These are phyloP conservation scores for Cystobasidium onofrii DNA, from an alignment of 768 basidiomycete genomes.

Conservation along the genomic window DNA sequence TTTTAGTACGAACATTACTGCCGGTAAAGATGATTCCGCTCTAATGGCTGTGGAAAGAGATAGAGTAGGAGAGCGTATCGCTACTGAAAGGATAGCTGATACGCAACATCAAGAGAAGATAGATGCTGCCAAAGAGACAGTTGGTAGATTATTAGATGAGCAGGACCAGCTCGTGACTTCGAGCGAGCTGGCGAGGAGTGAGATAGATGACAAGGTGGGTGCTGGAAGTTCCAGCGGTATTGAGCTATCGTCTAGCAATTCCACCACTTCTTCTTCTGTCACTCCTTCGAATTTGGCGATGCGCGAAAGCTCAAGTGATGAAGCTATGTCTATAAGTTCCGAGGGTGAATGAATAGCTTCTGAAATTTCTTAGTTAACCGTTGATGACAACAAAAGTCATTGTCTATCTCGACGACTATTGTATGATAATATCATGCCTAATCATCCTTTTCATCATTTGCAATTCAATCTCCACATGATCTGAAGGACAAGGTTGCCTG, in stretches of 20 bases:
- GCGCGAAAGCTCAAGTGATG: neutral
- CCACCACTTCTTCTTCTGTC: neutral
- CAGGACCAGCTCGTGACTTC: neutral
- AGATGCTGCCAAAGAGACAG: neutral
- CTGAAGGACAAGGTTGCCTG: too few relatives aligned
- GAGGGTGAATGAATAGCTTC: neutral
- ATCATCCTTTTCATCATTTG: too few relatives aligned
- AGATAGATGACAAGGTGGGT: neutral
- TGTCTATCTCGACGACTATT: too few relatives aligned
- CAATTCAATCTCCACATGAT: too few relatives aligned
- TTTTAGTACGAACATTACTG: too few relatives aligned
- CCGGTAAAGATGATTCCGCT: too few relatives aligned
- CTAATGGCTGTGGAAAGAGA: too few relatives aligned
- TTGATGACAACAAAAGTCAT: too few relatives aligned
- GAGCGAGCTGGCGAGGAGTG: neutral
- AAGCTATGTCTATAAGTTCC: slow-evolving; percentile 2
- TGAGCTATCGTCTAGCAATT: neutral
- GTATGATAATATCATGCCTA: too few relatives aligned
- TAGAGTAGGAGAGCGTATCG: too few relatives aligned
- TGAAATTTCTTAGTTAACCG: too few relatives aligned
- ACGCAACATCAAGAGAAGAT: neutral
- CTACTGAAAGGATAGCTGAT: neutral
- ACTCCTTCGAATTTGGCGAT: neutral
- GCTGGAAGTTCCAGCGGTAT: too few relatives aligned
- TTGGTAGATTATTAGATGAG: neutral